phyloP scores from a whole-genome alignment of 257 asterid genomes.

The Agastache rugosa region DNA sequence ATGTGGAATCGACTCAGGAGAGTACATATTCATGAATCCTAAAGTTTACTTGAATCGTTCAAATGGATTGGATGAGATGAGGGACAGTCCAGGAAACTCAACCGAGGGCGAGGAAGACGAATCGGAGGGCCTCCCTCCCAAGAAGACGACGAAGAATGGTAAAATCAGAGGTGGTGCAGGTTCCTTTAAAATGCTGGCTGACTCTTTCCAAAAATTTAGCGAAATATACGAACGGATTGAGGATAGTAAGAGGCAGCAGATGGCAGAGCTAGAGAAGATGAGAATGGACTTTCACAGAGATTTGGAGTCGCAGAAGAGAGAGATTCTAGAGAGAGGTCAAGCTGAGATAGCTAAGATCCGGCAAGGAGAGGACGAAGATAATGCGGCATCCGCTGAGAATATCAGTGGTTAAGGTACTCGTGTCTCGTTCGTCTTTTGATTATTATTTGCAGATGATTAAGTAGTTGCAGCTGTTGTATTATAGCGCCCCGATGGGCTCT shows the following conservation, averaged over 20 bases:
- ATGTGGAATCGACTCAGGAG: slow-evolving; percentile 84
- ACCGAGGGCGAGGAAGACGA: slow-evolving; percentile 53
- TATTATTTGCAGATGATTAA: slow-evolving; percentile 5
- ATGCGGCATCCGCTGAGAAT: slow-evolving; percentile 56
- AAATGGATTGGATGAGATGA: slow-evolving; percentile 79
- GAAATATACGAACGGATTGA: slow-evolving; percentile 82
- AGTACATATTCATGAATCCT: slow-evolving; percentile 64
- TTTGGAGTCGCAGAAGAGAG: slow-evolving; percentile 75
- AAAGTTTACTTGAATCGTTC: slow-evolving; percentile 56
- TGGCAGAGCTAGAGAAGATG: slow-evolving; percentile 84
- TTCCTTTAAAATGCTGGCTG: slow-evolving; percentile 71
- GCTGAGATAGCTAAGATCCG: slow-evolving; percentile 77
- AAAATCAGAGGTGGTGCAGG: slow-evolving; percentile 31
- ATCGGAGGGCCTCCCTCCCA: slow-evolving; percentile 57
- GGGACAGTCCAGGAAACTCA: slow-evolving; percentile 77
- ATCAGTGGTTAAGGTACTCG: slow-evolving; percentile 44
- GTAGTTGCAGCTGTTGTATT: slow-evolving; percentile 46
- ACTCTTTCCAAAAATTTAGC: slow-evolving; percentile 74
- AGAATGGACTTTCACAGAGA: slow-evolving; percentile 85
- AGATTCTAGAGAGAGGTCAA: slow-evolving; percentile 82
- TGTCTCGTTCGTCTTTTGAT: neutral
- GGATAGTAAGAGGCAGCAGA: slow-evolving; percentile 74
- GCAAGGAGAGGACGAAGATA: slow-evolving; percentile 67
- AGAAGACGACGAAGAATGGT: slow-evolving; percentile 45
- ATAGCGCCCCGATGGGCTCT: slow-evolving; percentile 29